Evolutionary conservation across 306 rosid species (phyloP).

Genomic region (Rosa lucieae): DNA sequence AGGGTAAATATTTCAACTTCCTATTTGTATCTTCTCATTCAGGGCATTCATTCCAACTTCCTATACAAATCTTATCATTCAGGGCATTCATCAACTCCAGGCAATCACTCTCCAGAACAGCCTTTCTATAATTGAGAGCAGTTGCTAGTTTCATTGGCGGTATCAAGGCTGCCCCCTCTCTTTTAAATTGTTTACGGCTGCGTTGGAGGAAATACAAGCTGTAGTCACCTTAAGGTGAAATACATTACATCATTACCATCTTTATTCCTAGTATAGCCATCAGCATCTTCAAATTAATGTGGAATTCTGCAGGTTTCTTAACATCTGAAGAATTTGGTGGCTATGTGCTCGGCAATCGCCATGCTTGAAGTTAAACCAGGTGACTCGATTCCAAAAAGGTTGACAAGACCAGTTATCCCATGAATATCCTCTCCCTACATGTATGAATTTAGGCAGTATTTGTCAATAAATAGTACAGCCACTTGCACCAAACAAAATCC

Average conservation of each 20-base stretch:
- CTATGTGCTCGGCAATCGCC: constrained; percentile 81
- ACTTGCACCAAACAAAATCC: neutral
- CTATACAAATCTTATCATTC: neutral
- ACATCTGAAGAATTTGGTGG: constrained; percentile 40
- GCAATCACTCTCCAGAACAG: neutral
- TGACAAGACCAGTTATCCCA: constrained; percentile 71
- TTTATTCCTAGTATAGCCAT: neutral
- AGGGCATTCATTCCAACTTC: no score
- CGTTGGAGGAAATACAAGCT: neutral
- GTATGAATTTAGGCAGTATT: constrained; percentile 14
- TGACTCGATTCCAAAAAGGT: constrained; percentile 89
- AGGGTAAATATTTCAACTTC: no score
- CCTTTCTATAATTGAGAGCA: neutral
- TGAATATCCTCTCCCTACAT: constrained; percentile 80
- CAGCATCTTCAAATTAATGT: neutral
- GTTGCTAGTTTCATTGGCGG: neutral
- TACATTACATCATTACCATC: neutral
- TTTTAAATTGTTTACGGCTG: neutral
- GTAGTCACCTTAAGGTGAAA: neutral
- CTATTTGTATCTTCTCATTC: no score
- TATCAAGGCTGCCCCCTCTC: neutral
- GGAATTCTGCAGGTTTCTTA: neutral
- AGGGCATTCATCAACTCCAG: neutral
- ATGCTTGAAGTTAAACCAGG: constrained; percentile 91
- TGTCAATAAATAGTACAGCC: neutral